Percentiles rank a stretch among this genome's conserved stretches.
phyloP scores from a whole-genome alignment of 768 basidiomycete species.

The Lyophyllum semitale region DNA sequence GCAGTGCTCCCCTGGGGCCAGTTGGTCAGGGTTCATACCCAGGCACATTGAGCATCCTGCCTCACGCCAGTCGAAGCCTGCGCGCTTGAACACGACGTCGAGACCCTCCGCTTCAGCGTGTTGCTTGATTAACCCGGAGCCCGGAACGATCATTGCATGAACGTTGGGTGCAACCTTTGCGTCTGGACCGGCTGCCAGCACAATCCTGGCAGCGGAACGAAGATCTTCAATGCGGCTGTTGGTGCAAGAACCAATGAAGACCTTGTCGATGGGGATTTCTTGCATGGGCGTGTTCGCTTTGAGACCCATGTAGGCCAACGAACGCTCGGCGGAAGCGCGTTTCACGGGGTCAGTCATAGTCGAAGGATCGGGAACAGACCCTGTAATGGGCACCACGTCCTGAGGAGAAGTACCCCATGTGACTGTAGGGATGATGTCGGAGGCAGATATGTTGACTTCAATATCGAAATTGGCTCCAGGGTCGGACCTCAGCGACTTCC shows the following conservation, averaged over 20 bases:
- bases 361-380: conserved; percentile 75
- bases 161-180: conserved; percentile 75
- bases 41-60: conserved; percentile 96
- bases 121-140: conserved; percentile 87
- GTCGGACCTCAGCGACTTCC: conserved; percentile 79
- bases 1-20: conserved; percentile 80
- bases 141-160: conserved; percentile 90
- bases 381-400: conserved; percentile 83
- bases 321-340: conserved; percentile 70
- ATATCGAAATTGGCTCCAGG: conserved; percentile 84
- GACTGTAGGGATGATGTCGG: conserved; percentile 86
- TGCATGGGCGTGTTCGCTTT: conserved; percentile 77
- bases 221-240: conserved; percentile 94
- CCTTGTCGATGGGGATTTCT: conserved; percentile 80
- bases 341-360: conserved; percentile 64
- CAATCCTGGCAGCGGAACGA: conserved; percentile 79
- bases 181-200: conserved; percentile 71
- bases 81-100: conserved; percentile 83
- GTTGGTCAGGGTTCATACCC: conserved; percentile 94
- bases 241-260: conserved; percentile 94
- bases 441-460: conserved; percentile 77
- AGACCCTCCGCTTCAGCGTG: conserved; percentile 91
- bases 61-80: conserved; percentile 94
- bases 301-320: conserved; percentile 88
- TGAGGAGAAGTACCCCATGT: conserved; percentile 95